Percentiles rank a stretch among this genome's conserved stretches.
Evolutionary conservation across 2,329 filamentous ascomycete species (phyloP).

Genomic region (Penicillium olsonii): DNA sequence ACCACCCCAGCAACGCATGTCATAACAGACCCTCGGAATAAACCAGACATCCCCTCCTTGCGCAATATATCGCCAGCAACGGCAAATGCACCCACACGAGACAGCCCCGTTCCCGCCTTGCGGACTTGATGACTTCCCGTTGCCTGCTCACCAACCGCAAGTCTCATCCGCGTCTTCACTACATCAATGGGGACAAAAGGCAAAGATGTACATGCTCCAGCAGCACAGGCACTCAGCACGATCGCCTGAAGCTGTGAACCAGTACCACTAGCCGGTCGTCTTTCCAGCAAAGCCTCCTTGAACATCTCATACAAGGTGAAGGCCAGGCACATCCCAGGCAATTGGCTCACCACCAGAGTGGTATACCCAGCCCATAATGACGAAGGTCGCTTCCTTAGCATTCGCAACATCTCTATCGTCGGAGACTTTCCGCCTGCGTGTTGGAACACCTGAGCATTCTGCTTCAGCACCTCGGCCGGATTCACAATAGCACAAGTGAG

Average conservation of each 20-base stretch:
- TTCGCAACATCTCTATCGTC: slow-evolving; percentile 3
- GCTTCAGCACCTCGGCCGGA: slow-evolving; percentile 13
- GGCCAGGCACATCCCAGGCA: slow-evolving; percentile 11
- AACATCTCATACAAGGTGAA: slow-evolving; percentile 14
- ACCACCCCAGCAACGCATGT: slow-evolving; percentile 8
- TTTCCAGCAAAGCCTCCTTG: slow-evolving; percentile 7
- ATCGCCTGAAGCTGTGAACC: slow-evolving; percentile 2
- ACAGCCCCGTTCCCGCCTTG: neutral
- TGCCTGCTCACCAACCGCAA: slow-evolving; percentile 7
- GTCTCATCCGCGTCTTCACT: slow-evolving; percentile 12
- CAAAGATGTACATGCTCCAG: slow-evolving; percentile 9
- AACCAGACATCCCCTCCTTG: slow-evolving; percentile 11
- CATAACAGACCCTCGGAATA: slow-evolving; percentile 13
- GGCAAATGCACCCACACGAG: neutral
- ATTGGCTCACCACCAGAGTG: slow-evolving; percentile 8
- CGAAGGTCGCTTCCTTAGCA: slow-evolving; percentile 3
- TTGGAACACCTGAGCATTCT: slow-evolving; percentile 13
- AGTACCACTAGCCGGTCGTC: neutral
- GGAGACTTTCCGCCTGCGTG: neutral
- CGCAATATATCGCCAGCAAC: slow-evolving; percentile 1
- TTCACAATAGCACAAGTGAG: slow-evolving; percentile 10
- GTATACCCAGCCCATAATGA: slow-evolving; percentile 8
- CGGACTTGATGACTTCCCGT: no score
- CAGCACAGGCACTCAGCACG: slow-evolving; percentile 7
- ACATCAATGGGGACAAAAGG: slow-evolving; percentile 14